Evolutionary conservation across 805 yeast genomes (phyloP), one percentile per base, ranked within the genome.

Genomic region (Limtongia smithiae): DNA sequence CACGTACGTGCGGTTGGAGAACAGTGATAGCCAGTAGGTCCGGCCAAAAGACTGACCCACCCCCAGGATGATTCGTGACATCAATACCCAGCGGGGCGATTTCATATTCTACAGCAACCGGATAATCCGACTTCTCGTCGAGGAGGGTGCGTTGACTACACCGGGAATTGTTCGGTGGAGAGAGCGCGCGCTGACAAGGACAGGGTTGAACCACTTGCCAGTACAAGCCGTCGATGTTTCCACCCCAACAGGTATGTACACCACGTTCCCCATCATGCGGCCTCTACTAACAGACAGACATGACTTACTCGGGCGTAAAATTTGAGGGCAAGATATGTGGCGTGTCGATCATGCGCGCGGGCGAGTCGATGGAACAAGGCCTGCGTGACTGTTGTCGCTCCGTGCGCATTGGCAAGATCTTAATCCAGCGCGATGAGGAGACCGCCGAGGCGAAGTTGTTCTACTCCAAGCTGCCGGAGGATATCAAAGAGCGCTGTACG

Each of bases 351-450:
- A 94, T 93, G 62, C 79, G 99, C 66, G 99, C 99, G 4, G 99
- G 99, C 59, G 99, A 93, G 69, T 84, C 95, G 37, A 93, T 93
- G 99, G 99, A 93, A 70, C 95, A 88, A 75, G 98, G 97, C 30
- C 74, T 93, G 57, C 81, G 99, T 68, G 97, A 91, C 67, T 91
- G 98, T 70, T 89, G 97, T 68, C 79, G 98, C 58, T 84, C 95
- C 9, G 98, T 93, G 33, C 78, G 97, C 65, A 85, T 93, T 53
- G 99, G 99, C 46, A 93, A 93, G 74, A 91, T 93, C 60, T 75
- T 93, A 65, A 93, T 93, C 61, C 99, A 93, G 73, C 80, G 99
- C 70, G 97, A 93, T 65, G 99, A 93, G 71, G 98, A 93, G 70
- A 93, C 97, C 22, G 96, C 97, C 2, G 68, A 77, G 60, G 97